These are phyloP conservation scores for Cryptococcus neoformans DNA, from an alignment of 1,284 basidiomycete genomes.

Conservation along the genomic window DNA sequence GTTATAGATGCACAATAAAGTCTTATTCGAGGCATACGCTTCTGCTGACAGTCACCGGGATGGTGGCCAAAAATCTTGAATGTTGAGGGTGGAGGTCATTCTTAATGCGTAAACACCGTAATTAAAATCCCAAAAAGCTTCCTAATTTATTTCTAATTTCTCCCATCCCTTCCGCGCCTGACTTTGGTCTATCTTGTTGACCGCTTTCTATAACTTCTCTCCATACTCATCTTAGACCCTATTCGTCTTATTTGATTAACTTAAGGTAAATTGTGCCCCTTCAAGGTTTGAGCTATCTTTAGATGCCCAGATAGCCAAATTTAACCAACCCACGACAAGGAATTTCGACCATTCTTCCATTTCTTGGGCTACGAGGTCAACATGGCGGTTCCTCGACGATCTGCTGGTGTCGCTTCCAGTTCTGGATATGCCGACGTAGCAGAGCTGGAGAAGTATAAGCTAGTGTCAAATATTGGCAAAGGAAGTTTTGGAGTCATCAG, in stretches of 20 bases:
- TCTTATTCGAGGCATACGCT: no score
- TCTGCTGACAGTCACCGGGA: no score
- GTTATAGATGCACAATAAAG: neutral
- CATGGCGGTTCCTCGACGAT: constrained; percentile 23
- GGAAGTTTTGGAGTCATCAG: constrained; percentile 97
- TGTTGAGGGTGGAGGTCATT: no score
- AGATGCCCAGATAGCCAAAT: neutral
- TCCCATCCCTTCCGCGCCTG: constrained; percentile 13
- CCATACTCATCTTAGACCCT: neutral
- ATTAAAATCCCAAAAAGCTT: neutral
- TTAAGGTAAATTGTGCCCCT: neutral
- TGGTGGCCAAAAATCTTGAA: no score
- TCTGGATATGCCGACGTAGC: constrained; percentile 43
- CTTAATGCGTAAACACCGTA: no score
- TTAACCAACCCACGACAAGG: neutral
- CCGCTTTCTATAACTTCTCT: neutral
- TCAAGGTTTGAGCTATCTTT: neutral
- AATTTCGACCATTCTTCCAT: neutral
- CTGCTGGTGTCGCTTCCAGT: constrained; percentile 6
- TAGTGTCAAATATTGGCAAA: constrained; percentile 88
- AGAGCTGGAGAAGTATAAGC: constrained; percentile 71
- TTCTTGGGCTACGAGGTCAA: constrained; percentile 1
- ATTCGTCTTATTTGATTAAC: neutral
- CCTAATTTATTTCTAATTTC: constrained; percentile 10
- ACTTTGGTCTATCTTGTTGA: constrained; percentile 5